These are phyloP conservation scores for Gloeophyllum trabeum DNA, from an alignment of 768 basidiomycete species.

Conservation along the genomic window DNA sequence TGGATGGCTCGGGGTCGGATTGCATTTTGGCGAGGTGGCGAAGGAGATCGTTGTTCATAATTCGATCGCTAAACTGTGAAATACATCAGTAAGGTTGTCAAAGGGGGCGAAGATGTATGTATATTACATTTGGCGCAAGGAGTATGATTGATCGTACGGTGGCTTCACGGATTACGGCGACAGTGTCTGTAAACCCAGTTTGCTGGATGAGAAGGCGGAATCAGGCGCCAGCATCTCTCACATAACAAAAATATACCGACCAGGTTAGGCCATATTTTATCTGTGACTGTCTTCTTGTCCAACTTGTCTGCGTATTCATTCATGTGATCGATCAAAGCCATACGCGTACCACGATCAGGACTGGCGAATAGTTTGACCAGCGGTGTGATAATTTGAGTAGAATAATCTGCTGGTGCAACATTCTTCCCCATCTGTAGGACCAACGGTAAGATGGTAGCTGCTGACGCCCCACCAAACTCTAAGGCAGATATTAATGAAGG, in stretches of 20 bases:
- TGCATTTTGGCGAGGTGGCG: conserved; percentile 90
- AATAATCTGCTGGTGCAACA: conserved; percentile 61
- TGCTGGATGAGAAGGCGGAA: conserved; percentile 37
- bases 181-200: conserved; percentile 92
- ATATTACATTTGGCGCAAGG: conserved; percentile 68
- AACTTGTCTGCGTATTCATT: conserved; percentile 78
- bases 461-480: conserved; percentile 69
- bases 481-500: conserved; percentile 75
- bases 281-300: conserved; percentile 74
- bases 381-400: conserved; percentile 56
- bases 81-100: conserved; percentile 1
- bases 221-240: not conserved
- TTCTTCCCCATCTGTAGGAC: conserved; percentile 72
- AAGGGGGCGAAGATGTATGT: not conserved
- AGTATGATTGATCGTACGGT: conserved; percentile 83
- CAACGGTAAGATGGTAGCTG: conserved; percentile 70
- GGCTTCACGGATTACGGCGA: conserved; percentile 88
- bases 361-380: conserved; percentile 78
- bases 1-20: conserved; percentile 85
- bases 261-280: conserved; percentile 89
- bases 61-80: conserved; percentile 71
- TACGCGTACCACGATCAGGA: conserved; percentile 86
- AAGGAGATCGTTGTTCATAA: conserved; percentile 93
- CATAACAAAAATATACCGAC: conserved; percentile 30
- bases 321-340: conserved; percentile 86